Percentiles rank a stretch among this genome's conserved stretches.
Evolutionary conservation across 495 filamentous ascomycete genomes (phyloP).

Genomic region (Penicillium crystallinum): DNA sequence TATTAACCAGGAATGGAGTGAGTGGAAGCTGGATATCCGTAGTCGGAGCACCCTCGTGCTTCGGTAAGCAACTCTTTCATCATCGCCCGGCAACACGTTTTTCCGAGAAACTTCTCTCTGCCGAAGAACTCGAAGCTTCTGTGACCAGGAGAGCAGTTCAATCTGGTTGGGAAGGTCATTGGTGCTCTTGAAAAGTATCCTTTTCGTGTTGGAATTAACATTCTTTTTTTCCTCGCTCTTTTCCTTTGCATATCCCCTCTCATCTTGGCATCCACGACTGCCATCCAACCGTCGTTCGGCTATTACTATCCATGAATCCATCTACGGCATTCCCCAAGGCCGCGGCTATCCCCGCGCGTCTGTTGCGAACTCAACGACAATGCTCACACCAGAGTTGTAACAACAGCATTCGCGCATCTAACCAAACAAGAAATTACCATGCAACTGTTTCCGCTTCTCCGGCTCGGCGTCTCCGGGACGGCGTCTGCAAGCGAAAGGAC

Average conservation of each 20-base stretch:
- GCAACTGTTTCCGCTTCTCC: constrained; percentile 18
- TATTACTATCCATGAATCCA: constrained; percentile 36
- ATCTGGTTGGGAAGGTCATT: constrained; percentile 5
- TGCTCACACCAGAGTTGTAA: constrained; percentile 29
- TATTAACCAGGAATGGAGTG: constrained; percentile 2
- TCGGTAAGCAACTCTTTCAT: constrained; percentile 37
- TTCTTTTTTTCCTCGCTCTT: constrained; percentile 4
- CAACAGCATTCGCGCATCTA: constrained; percentile 16
- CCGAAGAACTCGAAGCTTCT: constrained; percentile 35
- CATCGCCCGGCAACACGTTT: constrained; percentile 24
- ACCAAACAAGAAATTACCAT: constrained; percentile 29
- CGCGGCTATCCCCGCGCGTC: constrained; percentile 41
- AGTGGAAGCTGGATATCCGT: constrained; percentile 18
- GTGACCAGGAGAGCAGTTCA: constrained; percentile 8
- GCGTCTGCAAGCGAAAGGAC: constrained; percentile 19
- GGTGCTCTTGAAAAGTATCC: constrained; percentile 10
- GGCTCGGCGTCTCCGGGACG: constrained; percentile 20
- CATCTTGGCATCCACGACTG: constrained; percentile 3
- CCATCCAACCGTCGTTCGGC: constrained; percentile 11
- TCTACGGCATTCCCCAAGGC: constrained; percentile 43
- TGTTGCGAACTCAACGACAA: constrained; percentile 38
- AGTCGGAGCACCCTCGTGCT: constrained; percentile 24
- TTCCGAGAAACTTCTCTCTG: constrained; percentile 27
- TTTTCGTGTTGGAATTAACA: constrained; percentile 5
- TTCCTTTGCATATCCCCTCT: neutral